A percentile compares a stretch with the other conserved stretches of the same genome.
These are phyloP conservation scores for Colletotrichum caudatum DNA, from an alignment of 2,329 filamentous ascomycete species.

Conservation along the genomic window DNA sequence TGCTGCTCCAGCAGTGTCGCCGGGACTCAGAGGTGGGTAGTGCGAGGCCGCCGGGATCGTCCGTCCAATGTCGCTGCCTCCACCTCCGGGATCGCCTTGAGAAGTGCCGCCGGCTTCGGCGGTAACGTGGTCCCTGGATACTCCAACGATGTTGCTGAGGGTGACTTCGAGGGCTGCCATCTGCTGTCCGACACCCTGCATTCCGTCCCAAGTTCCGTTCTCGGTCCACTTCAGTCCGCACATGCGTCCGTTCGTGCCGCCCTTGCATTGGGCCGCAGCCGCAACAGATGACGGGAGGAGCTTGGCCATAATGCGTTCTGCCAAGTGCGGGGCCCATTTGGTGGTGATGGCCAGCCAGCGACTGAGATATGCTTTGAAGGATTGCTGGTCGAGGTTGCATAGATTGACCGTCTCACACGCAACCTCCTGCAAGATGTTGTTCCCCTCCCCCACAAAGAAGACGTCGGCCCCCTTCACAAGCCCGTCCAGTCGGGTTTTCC, in stretches of 20 bases:
- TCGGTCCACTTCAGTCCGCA: conserved; percentile 72
- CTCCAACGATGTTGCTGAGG: conserved; percentile 68
- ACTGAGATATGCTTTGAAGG: conserved; percentile 73
- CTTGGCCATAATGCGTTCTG: conserved; percentile 63
- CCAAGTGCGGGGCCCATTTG: conserved; percentile 73
- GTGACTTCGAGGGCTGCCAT: conserved; percentile 77
- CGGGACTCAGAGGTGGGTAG: conserved; percentile 55
- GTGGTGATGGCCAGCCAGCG: conserved; percentile 72
- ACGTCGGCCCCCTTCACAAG: conserved; percentile 65
- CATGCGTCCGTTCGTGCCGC: conserved; percentile 67
- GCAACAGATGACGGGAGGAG: conserved; percentile 68
- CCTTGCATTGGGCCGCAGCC: conserved; percentile 68
- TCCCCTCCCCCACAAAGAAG: conserved; percentile 66
- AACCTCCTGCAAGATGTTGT: conserved; percentile 72
- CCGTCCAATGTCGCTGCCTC: conserved; percentile 60
- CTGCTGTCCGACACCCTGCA: conserved; percentile 74
- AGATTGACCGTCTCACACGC: conserved; percentile 72
- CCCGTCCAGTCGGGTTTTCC: conserved; percentile 69
- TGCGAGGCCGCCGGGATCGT: conserved; percentile 47
- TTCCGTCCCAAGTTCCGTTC: conserved; percentile 66
- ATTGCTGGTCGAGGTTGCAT: conserved; percentile 73
- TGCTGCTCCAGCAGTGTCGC: conserved; percentile 76
- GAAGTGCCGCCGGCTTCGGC: conserved; percentile 69
- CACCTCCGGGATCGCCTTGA: conserved; percentile 59
- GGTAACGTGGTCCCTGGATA: conserved; percentile 55